A percentile compares a stretch with the other conserved stretches of the same genome.
Evolutionary conservation across 2,329 filamentous ascomycete species (phyloP).

Genomic region (Phyllachora maydis): DNA sequence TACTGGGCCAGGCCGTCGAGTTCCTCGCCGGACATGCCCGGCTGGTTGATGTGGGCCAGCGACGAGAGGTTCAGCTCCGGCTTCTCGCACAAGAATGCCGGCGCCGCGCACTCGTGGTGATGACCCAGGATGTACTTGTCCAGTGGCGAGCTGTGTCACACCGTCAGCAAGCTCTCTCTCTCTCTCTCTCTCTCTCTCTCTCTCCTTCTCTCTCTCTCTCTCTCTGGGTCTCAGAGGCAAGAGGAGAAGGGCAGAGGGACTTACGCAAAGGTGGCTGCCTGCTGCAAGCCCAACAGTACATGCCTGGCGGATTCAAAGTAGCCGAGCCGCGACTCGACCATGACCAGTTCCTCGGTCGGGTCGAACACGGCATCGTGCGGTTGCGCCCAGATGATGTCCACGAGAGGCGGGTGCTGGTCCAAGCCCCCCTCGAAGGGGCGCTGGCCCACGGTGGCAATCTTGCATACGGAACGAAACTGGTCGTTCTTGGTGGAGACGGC

Average conservation of each 20-base stretch:
- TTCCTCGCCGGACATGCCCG: conserved; percentile 1
- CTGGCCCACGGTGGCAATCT: conserved; percentile 53
- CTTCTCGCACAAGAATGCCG: conserved; percentile 11
- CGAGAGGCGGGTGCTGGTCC: conserved; percentile 42
- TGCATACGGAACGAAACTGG: conserved; percentile 41
- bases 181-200: too few relatives aligned
- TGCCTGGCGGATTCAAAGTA: conserved; percentile 66
- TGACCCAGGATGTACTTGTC: conserved; percentile 37
- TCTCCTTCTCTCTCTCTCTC: too few relatives aligned
- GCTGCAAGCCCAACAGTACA: conserved; percentile 51
- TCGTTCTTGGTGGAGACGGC: conserved; percentile 32
- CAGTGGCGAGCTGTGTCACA: conserved; percentile 28
- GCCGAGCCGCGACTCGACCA: conserved; percentile 54
- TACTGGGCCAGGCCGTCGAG: conserved; percentile 5
- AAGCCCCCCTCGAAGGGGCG: conserved; percentile 39
- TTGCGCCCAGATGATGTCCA: conserved; percentile 56
- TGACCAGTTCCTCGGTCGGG: conserved; percentile 46
- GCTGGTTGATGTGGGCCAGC: too few relatives aligned
- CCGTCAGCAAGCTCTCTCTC: conserved; percentile 10
- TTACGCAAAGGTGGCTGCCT: too few relatives aligned
- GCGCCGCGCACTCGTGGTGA: conserved; percentile 11
- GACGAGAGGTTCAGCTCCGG: conserved; percentile 13
- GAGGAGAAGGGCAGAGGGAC: conserved; percentile 11
- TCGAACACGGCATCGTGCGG: conserved; percentile 42
- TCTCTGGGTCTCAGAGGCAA: not conserved